Base-by-base conservation (phyloP, 2,329 filamentous ascomycete genomes). In the Raffaelea deltoideospora region DNA sequence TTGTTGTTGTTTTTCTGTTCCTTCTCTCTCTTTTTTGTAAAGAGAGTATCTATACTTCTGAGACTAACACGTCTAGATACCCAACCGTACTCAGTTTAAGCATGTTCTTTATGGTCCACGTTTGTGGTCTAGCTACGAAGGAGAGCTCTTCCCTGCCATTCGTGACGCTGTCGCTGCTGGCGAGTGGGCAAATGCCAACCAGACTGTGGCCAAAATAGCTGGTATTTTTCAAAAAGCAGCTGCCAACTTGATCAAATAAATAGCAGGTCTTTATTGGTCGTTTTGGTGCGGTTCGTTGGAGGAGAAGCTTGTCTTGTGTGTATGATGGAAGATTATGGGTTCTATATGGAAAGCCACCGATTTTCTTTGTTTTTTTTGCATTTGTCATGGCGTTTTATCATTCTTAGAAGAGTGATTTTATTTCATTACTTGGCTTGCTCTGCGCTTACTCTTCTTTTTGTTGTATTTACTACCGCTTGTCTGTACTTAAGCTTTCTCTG, bases 51-150 rank as follows among this genome's bases (percentile, higher is more conserved):
- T n/a, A n/a, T n/a, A n/a, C n/a, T n/a, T n/a, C n/a, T n/a, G n/a
- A n/a, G n/a, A n/a, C 18, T 31, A 23, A 28, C 39, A 48, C 15
- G 13, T 10, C 35, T 23, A 86, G 80, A 70, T 93, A 5, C 82
- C 83, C 28, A 84, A 84, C 48, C 77, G 88, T 45, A 82, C 81
- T 5, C 90, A 96, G 58, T 98, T 86, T 67, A 94, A 92, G 56
- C 90, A 95, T 57, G 70, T 92, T 50, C 61, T 98, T 39, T 93
- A 87, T 53, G 88, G 82, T 2, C 90, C 90, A 1, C 73, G 84
- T 50, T 63, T 73, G 3, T 87, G 84, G 79, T 77, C 76, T 24
- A 73, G 69, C 27, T 71, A 78, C 45, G 70, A 79, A 23, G 69
- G 71, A 38, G 70, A 71, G 0, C 72, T 72, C 43, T 92, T 92